These are phyloP conservation scores for Gossypium rotundifolium DNA, from an alignment of 345 rosid species.

Conservation along the genomic window DNA sequence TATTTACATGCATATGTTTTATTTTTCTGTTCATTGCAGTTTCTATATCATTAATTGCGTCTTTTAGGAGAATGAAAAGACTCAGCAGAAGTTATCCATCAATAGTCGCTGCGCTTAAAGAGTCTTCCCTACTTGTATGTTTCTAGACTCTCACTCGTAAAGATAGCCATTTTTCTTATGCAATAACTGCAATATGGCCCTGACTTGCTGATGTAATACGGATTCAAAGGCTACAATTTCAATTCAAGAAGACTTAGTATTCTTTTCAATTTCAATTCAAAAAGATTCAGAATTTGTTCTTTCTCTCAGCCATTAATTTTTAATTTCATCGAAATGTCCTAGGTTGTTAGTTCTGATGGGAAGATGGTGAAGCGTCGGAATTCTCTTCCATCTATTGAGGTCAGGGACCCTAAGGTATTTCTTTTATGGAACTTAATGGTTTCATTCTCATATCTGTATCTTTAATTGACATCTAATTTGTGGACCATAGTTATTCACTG, in stretches of 20 bases:
- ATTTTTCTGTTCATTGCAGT: constrained; percentile 41
- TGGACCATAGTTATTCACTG: constrained; percentile 66
- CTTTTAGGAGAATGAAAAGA: constrained; percentile 76
- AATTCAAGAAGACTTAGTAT: not conserved
- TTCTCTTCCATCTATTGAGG: constrained; percentile 51
- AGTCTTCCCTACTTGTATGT: constrained; percentile 73
- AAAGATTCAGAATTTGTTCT: not conserved
- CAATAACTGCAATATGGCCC: not conserved
- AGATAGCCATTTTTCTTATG: not conserved
- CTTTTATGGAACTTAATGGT: constrained; percentile 10
- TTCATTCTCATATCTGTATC: not conserved
- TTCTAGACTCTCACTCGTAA: not conserved
- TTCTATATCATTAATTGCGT: constrained; percentile 59
- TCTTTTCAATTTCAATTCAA: not conserved
- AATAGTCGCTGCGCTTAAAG: constrained; percentile 60
- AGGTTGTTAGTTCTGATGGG: constrained; percentile 73
- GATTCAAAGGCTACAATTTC: not conserved
- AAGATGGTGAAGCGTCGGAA: constrained; percentile 77
- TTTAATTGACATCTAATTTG: constrained; percentile 28
- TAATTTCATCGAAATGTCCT: constrained; percentile 16
- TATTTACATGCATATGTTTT: not conserved
- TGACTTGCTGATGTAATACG: not conserved
- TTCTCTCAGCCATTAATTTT: constrained; percentile 8
- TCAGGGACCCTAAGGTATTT: constrained; percentile 73
- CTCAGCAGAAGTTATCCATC: constrained; percentile 48